Percentiles rank a stretch among this genome's conserved stretches.
Conservation (phyloP, 805 yeast genomes). For the Candida xyloterini region DNA sequence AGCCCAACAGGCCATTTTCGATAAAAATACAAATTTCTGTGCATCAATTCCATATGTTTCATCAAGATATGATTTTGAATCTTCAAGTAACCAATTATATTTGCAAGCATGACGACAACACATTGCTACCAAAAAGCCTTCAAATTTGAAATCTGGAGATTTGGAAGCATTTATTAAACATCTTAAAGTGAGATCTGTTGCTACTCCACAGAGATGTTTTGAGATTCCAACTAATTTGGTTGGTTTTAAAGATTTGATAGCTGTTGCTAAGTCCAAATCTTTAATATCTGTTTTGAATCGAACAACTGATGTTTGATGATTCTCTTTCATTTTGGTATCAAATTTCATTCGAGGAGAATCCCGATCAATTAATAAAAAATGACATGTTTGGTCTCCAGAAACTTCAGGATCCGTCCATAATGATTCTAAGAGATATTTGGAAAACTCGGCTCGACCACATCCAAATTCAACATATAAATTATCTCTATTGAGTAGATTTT, state of each 20-base stretch:
- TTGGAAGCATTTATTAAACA: conserved; percentile 42
- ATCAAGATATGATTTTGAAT: conserved; percentile 40
- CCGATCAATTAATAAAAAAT: conserved; percentile 68
- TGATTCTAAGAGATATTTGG: conserved; percentile 53
- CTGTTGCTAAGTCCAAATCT: conserved; percentile 55
- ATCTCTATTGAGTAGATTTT: conserved; percentile 36
- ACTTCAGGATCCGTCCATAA: conserved; percentile 17
- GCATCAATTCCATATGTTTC: conserved; percentile 29
- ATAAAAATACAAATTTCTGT: conserved; percentile 39
- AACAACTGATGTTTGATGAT: conserved; percentile 36
- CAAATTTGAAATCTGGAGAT: conserved; percentile 19
- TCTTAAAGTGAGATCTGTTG: conserved; percentile 79
- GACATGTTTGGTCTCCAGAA: conserved; percentile 1
- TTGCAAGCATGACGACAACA: conserved; percentile 88
- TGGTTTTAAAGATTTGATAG: conserved; percentile 32
- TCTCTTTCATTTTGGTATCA: conserved; percentile 64
- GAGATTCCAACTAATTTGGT: conserved; percentile 57
- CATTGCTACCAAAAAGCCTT: conserved; percentile 80
- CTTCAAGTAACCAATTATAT: conserved; percentile 50
- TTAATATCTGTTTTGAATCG: conserved; percentile 76
- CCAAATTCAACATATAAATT: conserved; percentile 72
- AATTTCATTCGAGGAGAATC: conserved; percentile 75
- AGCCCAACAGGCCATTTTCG: conserved; percentile 83
- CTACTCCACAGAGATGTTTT: conserved; percentile 91
- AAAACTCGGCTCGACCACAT: conserved; percentile 84